Conservation (phyloP, 331 rosid genomes). For the Telfairia occidentalis region DNA sequence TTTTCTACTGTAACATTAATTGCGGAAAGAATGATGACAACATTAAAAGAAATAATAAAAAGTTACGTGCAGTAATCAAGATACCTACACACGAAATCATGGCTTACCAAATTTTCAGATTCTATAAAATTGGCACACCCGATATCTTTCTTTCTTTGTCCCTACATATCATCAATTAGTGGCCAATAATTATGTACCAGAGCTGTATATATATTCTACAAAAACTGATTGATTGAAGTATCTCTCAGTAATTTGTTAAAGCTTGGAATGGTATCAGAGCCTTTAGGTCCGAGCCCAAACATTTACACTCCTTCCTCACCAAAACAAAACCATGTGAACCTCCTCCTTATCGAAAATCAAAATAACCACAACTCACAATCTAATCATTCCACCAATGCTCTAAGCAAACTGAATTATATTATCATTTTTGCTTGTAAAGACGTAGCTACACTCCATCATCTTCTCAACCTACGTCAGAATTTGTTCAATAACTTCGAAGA, state of each 20-base stretch:
- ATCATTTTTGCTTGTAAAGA: background rate
- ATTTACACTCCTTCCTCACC: background rate
- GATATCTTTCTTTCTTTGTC: background rate
- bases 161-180: background rate
- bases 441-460: background rate
- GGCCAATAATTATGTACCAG: background rate
- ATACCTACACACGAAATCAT: background rate
- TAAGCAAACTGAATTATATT: background rate
- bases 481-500: background rate
- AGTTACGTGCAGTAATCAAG: background rate
- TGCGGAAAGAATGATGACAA: background rate
- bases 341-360: background rate
- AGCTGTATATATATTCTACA: background rate
- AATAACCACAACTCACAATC: background rate
- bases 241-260: background rate
- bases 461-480: background rate
- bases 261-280: background rate
- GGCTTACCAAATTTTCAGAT: background rate
- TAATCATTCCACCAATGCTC: background rate
- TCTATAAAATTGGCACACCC: background rate
- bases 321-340: background rate
- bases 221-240: background rate
- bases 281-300: background rate
- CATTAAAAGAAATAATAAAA: background rate
- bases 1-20: constrained; percentile 22